A percentile compares a stretch with the other conserved stretches of the same genome.
phyloP scores from a whole-genome alignment of 1,139 yeast species.

The Chernovozyma aurita region DNA sequence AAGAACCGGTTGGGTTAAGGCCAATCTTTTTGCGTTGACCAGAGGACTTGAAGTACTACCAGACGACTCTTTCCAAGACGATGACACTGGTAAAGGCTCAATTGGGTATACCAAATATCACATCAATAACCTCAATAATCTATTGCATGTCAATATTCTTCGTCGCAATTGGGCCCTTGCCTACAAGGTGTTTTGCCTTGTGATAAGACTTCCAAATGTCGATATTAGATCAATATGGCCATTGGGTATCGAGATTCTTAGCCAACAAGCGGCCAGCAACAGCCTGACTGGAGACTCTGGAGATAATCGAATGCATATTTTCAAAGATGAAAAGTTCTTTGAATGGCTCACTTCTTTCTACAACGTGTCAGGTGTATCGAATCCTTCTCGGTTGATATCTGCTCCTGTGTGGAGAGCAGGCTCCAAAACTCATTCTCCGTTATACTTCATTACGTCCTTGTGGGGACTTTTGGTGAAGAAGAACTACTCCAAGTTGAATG shows the following conservation, averaged over 20 bases:
- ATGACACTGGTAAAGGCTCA: constrained; percentile 2
- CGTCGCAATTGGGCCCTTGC: constrained; percentile 52
- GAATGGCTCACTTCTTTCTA: constrained; percentile 32
- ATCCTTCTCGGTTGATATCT: constrained; percentile 11
- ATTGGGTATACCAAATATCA: constrained; percentile 20
- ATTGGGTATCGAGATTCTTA: constrained; percentile 41
- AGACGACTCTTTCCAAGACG: constrained; percentile 4
- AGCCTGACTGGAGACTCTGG: background rate
- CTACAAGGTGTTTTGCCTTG: constrained; percentile 44
- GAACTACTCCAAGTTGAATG: constrained; percentile 22
- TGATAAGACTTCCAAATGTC: constrained; percentile 43
- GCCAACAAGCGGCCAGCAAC: constrained; percentile 1
- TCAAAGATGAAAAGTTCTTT: constrained; percentile 29
- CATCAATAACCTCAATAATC: constrained; percentile 24
- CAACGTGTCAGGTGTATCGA: constrained; percentile 9
- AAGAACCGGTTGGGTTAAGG: constrained; percentile 18
- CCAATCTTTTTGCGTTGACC: constrained; percentile 20
- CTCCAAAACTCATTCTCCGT: constrained; percentile 31
- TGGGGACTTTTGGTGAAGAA: constrained; percentile 31
- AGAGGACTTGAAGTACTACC: constrained; percentile 28
- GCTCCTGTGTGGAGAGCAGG: constrained; percentile 43
- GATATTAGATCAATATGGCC: constrained; percentile 60
- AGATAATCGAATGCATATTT: constrained; percentile 1
- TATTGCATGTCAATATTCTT: constrained; percentile 36
- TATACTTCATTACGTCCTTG: constrained; percentile 31